phyloP scores from a whole-genome alignment of 805 yeast species.

The Candida nanaspora region DNA sequence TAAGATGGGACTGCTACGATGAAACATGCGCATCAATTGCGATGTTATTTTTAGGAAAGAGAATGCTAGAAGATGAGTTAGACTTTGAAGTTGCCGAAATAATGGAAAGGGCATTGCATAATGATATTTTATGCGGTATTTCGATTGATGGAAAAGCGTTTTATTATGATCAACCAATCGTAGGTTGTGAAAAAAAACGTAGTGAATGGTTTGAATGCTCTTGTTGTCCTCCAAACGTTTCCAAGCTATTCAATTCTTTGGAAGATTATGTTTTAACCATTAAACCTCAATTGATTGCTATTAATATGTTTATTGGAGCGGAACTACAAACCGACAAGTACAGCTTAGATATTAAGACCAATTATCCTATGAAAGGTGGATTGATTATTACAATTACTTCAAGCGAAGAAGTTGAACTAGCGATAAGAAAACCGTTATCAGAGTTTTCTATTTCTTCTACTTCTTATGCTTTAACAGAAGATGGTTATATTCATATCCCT shows the following conservation, averaged over 20 bases:
- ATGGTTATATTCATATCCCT: constrained; percentile 10
- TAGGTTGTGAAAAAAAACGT: constrained; percentile 10
- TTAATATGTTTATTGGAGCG: constrained; percentile 12
- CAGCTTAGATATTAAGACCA: constrained; percentile 4
- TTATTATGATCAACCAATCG: constrained; percentile 17
- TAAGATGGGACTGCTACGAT: constrained; percentile 17
- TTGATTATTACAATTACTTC: constrained; percentile 5
- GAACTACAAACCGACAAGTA: constrained; percentile 2
- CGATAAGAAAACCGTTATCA: constrained; percentile 10
- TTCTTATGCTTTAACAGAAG: background rate
- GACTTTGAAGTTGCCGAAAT: constrained; percentile 11
- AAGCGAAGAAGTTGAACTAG: constrained; percentile 5
- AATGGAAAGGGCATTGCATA: constrained; percentile 18
- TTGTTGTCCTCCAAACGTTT: constrained; percentile 23
- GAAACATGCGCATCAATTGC: constrained; percentile 23
- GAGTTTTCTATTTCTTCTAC: constrained; percentile 2
- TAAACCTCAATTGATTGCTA: constrained; percentile 6
- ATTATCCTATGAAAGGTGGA: constrained; percentile 11
- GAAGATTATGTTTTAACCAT: constrained; percentile 12
- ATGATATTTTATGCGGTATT: constrained; percentile 18
- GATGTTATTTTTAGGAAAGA: constrained; percentile 12
- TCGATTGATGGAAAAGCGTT: constrained; percentile 17
- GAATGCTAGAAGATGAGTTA: constrained; percentile 10
- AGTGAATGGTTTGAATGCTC: constrained; percentile 15
- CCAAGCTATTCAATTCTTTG: constrained; percentile 16